A percentile compares a stretch with the other conserved stretches of the same genome.
Conservation (phyloP, 495 filamentous ascomycete species). For the Penicillium malachiteum region DNA sequence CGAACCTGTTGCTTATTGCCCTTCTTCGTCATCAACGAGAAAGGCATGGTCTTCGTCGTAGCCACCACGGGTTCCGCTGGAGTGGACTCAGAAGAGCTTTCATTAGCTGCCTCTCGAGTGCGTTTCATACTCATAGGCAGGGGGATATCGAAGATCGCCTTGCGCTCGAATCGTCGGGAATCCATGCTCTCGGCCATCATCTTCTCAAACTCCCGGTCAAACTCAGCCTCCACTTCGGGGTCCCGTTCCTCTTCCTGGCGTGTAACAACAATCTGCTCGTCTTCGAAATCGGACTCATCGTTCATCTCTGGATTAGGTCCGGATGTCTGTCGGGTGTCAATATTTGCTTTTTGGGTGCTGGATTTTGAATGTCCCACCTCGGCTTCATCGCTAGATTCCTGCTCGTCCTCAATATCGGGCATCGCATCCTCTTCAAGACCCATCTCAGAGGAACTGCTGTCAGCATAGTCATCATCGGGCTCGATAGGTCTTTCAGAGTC, state of each 20-base stretch:
- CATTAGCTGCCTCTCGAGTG: constrained; percentile 55
- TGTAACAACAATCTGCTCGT: constrained; percentile 88
- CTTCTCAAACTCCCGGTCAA: constrained; percentile 96
- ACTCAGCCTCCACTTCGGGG: constrained; percentile 92
- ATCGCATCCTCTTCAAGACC: constrained; percentile 56
- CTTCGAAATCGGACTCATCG: constrained; percentile 55
- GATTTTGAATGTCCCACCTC: constrained; percentile 40
- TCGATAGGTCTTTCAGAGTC: constrained; percentile 66
- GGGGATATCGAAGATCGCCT: constrained; percentile 89
- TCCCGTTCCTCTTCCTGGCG: constrained; percentile 87
- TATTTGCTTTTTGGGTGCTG: not conserved
- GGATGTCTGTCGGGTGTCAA: constrained; percentile 44
- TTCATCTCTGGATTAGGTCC: constrained; percentile 44
- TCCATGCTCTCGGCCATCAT: constrained; percentile 98
- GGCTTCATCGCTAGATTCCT: constrained; percentile 58
- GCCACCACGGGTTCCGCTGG: constrained; percentile 39
- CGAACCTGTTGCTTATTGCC: constrained; percentile 90
- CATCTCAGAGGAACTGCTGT: constrained; percentile 62
- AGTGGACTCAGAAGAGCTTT: constrained; percentile 34
- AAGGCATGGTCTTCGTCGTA: constrained; percentile 73
- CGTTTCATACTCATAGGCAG: constrained; percentile 76
- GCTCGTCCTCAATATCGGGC: constrained; percentile 57
- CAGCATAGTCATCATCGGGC: constrained; percentile 63
- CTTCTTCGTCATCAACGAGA: constrained; percentile 92
- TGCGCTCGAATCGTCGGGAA: constrained; percentile 89